Base-by-base conservation (phyloP, 2,329 filamentous ascomycete genomes). In the Teratosphaeria epicoccoides region DNA sequence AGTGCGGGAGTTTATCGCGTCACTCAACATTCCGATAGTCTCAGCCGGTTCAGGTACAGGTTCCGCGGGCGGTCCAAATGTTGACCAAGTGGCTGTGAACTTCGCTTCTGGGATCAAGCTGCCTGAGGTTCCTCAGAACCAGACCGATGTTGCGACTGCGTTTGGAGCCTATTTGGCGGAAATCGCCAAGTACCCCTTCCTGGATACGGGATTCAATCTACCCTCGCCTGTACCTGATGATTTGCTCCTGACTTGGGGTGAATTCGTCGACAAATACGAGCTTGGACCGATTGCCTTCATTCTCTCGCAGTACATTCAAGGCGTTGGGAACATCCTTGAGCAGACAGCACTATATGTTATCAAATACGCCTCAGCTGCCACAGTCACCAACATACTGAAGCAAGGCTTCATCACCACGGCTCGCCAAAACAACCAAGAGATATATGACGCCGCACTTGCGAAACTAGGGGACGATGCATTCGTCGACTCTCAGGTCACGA, bases 211-310 rank as follows among this genome's bases (percentile, higher is more conserved):
- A 7, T 76, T 74, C 52, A 71, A 74, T 22, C 63, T 76, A 0
- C 70, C 74, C 0, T 57, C 64, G 12, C 66, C 68, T 6, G 68
- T 76, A 0, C 74, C 74, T 0, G 65, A 70, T 25, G 75, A 76
- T 43, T 63, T 80, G 1, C 59, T 73, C 20, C 60, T 76, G 3
- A 69, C 74, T 2, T 78, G 74, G 52, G 69, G 71, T 17, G 66
- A 75, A 3, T 78, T 78, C 51, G 65, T 74, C 11, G 59, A 65
- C 28, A 77, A 78, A 60, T 71, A 78, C 60, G 60, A 66, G n/a
- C 61, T 80, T 4, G 60, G 68, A 20, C 70, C 67, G 24, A 63
- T 71, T 2, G 65, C 76, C 1, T 67, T 65, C n/a, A 63, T 67
- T 6, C 66, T 76, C 14, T 74, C 68, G 54, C 57, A 59, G 12